A percentile compares a stretch with the other conserved stretches of the same genome.
phyloP scores from a whole-genome alignment of 164 flowering plant species.

The Vitis rotundifolia region DNA sequence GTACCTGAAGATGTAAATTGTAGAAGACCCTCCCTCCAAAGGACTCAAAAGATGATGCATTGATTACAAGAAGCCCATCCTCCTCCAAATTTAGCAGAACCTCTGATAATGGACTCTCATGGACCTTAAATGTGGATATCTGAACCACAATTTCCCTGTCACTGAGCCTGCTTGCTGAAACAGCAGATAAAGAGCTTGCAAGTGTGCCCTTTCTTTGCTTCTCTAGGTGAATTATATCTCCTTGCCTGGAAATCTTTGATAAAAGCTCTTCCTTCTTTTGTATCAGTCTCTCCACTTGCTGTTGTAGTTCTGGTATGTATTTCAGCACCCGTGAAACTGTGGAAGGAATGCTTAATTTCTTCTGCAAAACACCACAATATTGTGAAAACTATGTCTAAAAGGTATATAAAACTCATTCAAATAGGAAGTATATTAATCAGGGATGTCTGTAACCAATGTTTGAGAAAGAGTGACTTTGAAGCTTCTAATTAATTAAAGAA shows the following conservation, averaged over 20 bases:
- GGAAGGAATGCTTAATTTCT: conserved; percentile 58
- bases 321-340: conserved; percentile 51
- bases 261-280: conserved; percentile 43
- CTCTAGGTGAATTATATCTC: background rate
- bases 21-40: conserved; percentile 41
- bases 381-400: background rate
- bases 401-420: background rate
- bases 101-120: conserved; percentile 32
- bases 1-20: conserved; percentile 61
- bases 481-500: too few relatives aligned
- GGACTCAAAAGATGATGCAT: conserved; percentile 49
- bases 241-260: conserved; percentile 25
- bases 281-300: conserved; percentile 44
- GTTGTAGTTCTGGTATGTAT: conserved; percentile 67
- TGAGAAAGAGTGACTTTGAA: too few relatives aligned
- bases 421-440: background rate
- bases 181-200: conserved; percentile 8
- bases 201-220: background rate
- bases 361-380: conserved; percentile 31
- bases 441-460: too few relatives aligned
- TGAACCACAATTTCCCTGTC: conserved; percentile 53
- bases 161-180: conserved; percentile 32
- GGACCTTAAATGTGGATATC: conserved; percentile 26
- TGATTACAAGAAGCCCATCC: conserved; percentile 42
- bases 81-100: conserved; percentile 43